These are phyloP conservation scores for Ceratocystis huliohia DNA, from an alignment of 2,329 filamentous ascomycete species.

Conservation along the genomic window DNA sequence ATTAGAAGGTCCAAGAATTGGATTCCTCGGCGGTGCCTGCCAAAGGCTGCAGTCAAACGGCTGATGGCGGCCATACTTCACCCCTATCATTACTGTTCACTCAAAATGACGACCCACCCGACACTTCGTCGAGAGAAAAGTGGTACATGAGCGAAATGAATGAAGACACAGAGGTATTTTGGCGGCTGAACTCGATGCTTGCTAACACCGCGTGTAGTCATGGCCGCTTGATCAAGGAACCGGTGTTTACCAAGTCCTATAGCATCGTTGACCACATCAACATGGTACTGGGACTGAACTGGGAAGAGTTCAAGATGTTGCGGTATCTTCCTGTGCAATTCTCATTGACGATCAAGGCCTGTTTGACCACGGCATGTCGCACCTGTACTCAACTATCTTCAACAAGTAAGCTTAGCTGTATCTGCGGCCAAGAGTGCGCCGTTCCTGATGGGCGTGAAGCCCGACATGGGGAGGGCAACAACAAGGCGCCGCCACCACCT, in stretches of 20 bases:
- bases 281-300: not conserved
- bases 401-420: not conserved
- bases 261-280: not conserved
- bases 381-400: not conserved
- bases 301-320: constrained; percentile 4
- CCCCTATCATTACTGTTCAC: not conserved
- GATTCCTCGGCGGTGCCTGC: not conserved
- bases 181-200: not conserved
- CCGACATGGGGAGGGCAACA: not conserved
- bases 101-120: not conserved
- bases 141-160: constrained; percentile 6
- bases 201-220: not conserved
- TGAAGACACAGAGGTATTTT: not conserved
- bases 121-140: not conserved
- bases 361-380: not conserved
- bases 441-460: not conserved
- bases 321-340: not conserved
- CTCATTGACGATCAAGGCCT: not conserved
- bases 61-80: not conserved
- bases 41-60: not conserved
- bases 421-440: not conserved
- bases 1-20: not conserved
- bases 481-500: not conserved
- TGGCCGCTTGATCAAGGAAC: not conserved
- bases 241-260: not conserved